Evolutionary conservation across 352 stramenopile species (phyloP), one percentile per base, ranked within the genome.

Genomic region (Globisporangium parvum): DNA sequence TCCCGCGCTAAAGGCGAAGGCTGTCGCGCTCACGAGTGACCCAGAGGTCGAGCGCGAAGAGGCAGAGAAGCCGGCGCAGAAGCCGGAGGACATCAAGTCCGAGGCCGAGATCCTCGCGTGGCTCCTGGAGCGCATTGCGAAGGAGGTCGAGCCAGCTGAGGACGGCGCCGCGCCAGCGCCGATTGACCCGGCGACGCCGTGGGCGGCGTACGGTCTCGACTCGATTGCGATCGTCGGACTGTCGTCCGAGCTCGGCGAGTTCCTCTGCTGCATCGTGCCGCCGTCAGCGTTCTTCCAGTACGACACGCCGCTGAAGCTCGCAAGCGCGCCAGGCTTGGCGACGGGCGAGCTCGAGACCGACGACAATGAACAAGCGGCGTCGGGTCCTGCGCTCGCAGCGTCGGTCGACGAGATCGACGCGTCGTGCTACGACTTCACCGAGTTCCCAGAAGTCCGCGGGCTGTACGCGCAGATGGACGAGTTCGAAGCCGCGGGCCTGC

Each of bases 391-490:
- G 51, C 66, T 70, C 37, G 75, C 69, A 9, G 65, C 45, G 23
- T 75, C 67, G 6, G 58, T 86, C 20, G 81, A 87, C 12, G 77
- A 86, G 47, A 80, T 93, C 42, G 73, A 86, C 31, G 61, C 66
- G 23, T 85, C 69, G 42, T 90, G 73, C 59, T 93, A 77, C 58
- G 66, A 88, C 23, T 80, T 93, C 41, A 71, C 70, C 0, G 58
- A 59, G 14, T 88, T 93, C 53, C 71, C 83, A 0, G 83, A 93
- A 53, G 77, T 91, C 1, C 68, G 80, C 50, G 57, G 65, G 5
- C 67, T 93, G 5, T 73, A 77, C 31, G 65, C 61, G 11, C 80
- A 91, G 58, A 90, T 93, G 73, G 71, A 85, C 31, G 70, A 93
- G 57, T 87, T 93, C 42, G 68, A 85, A 46, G 61, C 71, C 39